These are phyloP conservation scores for Paulinella micropora DNA, from an alignment of 78 protist species.

Conservation along the genomic window DNA sequence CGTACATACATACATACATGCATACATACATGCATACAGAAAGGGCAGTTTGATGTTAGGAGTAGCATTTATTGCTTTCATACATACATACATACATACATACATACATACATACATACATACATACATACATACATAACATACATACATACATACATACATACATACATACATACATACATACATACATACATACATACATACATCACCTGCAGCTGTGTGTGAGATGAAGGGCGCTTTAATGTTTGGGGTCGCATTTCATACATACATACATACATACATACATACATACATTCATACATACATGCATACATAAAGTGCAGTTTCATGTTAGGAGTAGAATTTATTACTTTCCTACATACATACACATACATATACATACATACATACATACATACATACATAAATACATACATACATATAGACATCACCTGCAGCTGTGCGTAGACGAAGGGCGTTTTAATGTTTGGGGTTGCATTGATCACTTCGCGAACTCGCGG, in stretches of 20 bases:
- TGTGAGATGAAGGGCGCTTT: background rate
- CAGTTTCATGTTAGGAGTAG: background rate
- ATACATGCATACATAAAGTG: background rate
- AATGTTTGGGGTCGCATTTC: too few species aligned
- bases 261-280: too few species aligned
- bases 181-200: background rate
- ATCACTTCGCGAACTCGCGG: constrained; percentile 92
- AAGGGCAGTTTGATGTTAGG: too few species aligned
- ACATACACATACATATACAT: background rate
- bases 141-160: background rate
- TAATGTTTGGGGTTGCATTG: constrained; percentile 79
- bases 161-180: background rate
- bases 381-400: background rate
- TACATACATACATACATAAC: background rate
- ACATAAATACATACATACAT: background rate
- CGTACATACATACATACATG: too few species aligned
- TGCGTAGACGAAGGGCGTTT: background rate
- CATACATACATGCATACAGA: too few species aligned
- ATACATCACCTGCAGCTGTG: background rate
- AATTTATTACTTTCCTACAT: background rate
- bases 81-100: too few species aligned
- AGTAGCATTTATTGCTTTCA: too few species aligned
- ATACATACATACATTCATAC: too few species aligned
- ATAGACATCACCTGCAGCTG: background rate
- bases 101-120: background rate